Evolutionary conservation across 1,284 basidiomycete species (phyloP).

Genomic region (Termitomyces sp.): DNA sequence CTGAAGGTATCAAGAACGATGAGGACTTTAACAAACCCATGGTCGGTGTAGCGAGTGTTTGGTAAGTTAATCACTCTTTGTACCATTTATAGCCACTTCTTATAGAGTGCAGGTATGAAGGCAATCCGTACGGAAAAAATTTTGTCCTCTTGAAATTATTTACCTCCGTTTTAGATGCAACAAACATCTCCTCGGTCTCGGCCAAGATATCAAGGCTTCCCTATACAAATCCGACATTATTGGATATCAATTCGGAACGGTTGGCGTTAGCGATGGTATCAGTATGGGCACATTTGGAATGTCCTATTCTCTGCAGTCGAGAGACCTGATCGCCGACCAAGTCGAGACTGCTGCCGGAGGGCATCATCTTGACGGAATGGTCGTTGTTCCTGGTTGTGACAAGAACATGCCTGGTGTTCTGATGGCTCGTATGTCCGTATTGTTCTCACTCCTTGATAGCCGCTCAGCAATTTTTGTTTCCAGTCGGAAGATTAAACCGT

Average conservation of each 20-base stretch:
- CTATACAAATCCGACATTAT: slow-evolving; percentile 72
- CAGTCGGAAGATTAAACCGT: slow-evolving; percentile 89
- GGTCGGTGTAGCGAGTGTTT: slow-evolving; percentile 93
- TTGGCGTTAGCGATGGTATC: slow-evolving; percentile 96
- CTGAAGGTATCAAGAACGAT: slow-evolving; percentile 77
- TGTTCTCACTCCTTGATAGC: slow-evolving; percentile 19
- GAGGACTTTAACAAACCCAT: slow-evolving; percentile 89
- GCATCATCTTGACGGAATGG: slow-evolving; percentile 98
- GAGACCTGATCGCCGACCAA: slow-evolving; percentile 95
- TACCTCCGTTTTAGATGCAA: slow-evolving; percentile 64
- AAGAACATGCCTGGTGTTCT: slow-evolving; percentile 98
- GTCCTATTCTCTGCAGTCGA: slow-evolving; percentile 92
- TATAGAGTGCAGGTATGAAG: slow-evolving; percentile 67
- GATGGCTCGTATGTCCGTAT: slow-evolving; percentile 75
- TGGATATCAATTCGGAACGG: slow-evolving; percentile 96
- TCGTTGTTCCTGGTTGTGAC: slow-evolving; percentile 93
- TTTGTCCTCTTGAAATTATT: not conserved
- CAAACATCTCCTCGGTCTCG: slow-evolving; percentile 85
- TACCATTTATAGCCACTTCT: slow-evolving; percentile 10
- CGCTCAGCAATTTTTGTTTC: slow-evolving; percentile 18
- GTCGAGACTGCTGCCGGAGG: slow-evolving; percentile 96
- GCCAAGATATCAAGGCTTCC: slow-evolving; percentile 82
- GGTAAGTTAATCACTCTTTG: slow-evolving; percentile 49
- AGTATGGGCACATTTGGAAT: slow-evolving; percentile 94
- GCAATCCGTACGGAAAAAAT: slow-evolving; percentile 61